Evolutionary conservation across 208 protist species (phyloP), one percentile per base, ranked within the genome.

Genomic region (Balamuthia mandrillaris): DNA sequence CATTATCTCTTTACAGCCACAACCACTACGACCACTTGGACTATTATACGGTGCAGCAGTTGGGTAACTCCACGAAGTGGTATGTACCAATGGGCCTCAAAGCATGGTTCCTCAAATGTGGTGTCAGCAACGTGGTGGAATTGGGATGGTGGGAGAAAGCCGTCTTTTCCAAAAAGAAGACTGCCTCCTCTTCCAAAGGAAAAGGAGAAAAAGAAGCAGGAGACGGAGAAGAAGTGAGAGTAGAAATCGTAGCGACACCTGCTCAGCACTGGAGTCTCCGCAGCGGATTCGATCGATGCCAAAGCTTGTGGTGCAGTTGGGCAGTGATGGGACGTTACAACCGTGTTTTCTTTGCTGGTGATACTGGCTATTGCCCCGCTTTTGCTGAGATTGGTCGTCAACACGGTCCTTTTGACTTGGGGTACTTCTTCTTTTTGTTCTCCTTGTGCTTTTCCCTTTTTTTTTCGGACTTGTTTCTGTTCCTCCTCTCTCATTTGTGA

Each of bases 21-120:
- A 74, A 84, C 51, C 78, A 84, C 47, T 84, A 84, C 27, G 78
- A 84, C 37, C 78, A 84, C 33, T n/a, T 68, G 27, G 49, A 68
- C 47, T 44, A 12, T n/a, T 21, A 35, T 6, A 41, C 52, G 5
- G 54, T 84, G 2, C 10, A 84, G 4, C 44, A 54, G 18, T 33
- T 77, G 4, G 66, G 66, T 24, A 27, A 77, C 29, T 35, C 18
- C 1, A 27, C 42, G n/a, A 77, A 77, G 37, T 77, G 66, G 66
- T 74, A 74, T 21, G 66, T 77, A 24, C 66, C 66, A 45, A 54
- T 54, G 2, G 66, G 66, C 7, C 66, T 77, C 33, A 51, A 52
- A 45, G 54, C 49, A 18, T 77, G 66, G 66, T 77, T 77, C 66
- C 0, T 56, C 3, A 61, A 52, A 29, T 81, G 72, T 37, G 72